Evolutionary conservation across 495 filamentous ascomycete species (phyloP).

Genomic region (Penicillium riverlandense): DNA sequence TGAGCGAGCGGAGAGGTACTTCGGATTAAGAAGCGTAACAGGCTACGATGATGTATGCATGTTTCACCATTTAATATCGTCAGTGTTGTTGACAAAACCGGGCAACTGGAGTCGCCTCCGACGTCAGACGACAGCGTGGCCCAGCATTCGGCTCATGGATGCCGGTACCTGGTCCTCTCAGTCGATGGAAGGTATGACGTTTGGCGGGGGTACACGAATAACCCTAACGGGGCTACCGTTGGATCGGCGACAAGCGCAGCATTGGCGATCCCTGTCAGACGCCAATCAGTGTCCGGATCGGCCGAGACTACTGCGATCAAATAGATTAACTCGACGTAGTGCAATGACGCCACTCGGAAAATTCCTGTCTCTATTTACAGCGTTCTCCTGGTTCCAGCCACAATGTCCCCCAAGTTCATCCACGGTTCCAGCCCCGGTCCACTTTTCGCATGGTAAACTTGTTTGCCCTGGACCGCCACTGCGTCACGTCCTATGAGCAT

Average conservation of each 20-base stretch:
- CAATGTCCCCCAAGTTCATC: slow-evolving; percentile 10
- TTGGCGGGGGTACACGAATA: background rate
- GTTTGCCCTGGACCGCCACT: background rate
- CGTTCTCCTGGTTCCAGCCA: background rate
- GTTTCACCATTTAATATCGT: slow-evolving; percentile 18
- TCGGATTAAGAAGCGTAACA: slow-evolving; percentile 7
- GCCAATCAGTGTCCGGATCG: slow-evolving; percentile 13
- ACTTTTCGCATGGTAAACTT: background rate
- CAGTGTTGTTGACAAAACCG: slow-evolving; percentile 6
- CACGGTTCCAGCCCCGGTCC: slow-evolving; percentile 3
- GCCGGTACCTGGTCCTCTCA: too few species aligned
- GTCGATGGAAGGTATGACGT: background rate
- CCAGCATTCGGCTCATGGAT: background rate
- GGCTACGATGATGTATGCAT: slow-evolving; percentile 22
- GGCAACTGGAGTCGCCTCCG: slow-evolving; percentile 17
- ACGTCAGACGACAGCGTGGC: slow-evolving; percentile 17
- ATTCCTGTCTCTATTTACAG: too few species aligned
- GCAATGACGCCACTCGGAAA: background rate
- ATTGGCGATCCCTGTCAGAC: background rate
- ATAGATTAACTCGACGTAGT: slow-evolving; percentile 21
- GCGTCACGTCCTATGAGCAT: too few species aligned
- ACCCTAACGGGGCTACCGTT: background rate
- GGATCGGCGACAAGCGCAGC: background rate
- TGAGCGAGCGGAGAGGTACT: slow-evolving; percentile 19
- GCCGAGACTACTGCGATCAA: slow-evolving; percentile 7